These are phyloP conservation scores for Catharanthus roseus DNA, from an alignment of 257 asterid genomes.

Conservation along the genomic window DNA sequence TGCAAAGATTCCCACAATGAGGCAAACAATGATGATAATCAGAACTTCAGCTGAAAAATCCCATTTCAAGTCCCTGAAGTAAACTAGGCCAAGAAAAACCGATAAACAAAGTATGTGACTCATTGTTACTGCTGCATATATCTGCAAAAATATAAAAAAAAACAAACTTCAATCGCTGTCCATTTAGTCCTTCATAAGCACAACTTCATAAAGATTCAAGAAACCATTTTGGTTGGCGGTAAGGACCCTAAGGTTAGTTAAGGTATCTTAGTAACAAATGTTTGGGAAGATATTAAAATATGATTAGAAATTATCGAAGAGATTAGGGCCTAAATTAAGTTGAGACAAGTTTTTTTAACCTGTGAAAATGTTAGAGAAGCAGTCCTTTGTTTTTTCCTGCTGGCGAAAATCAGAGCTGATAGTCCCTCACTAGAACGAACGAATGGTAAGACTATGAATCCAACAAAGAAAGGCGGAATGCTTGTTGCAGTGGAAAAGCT, in stretches of 20 bases:
- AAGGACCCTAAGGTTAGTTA: too few species aligned
- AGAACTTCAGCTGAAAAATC: slow-evolving; percentile 16
- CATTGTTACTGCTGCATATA: slow-evolving; percentile 17
- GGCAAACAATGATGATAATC: slow-evolving; percentile 7
- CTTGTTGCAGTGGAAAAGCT: slow-evolving; percentile 11
- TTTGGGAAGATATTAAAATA: too few species aligned
- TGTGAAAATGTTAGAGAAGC: slow-evolving; percentile 19
- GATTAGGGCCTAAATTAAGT: too few species aligned
- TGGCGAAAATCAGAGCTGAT: slow-evolving; percentile 3
- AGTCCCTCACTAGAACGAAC: slow-evolving; percentile 15
- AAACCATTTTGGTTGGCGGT: too few species aligned
- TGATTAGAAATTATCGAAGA: too few species aligned
- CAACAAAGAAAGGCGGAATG: slow-evolving; percentile 14
- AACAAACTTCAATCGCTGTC: too few species aligned
- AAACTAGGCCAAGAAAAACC: slow-evolving; percentile 12
- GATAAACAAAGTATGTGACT: slow-evolving; percentile 6
- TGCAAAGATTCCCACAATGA: slow-evolving; percentile 6
- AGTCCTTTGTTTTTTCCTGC: slow-evolving; percentile 2
- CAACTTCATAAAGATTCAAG: too few species aligned
- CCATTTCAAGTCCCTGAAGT: slow-evolving; percentile 7
- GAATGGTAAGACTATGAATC: slow-evolving; percentile 11
- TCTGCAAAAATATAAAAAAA: slow-evolving; percentile 9
- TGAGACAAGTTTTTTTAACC: too few species aligned
- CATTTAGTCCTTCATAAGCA: too few species aligned
- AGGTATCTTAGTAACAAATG: too few species aligned